Base-by-base conservation (phyloP, 257 asterid genomes). In the Asclepias syriaca region DNA sequence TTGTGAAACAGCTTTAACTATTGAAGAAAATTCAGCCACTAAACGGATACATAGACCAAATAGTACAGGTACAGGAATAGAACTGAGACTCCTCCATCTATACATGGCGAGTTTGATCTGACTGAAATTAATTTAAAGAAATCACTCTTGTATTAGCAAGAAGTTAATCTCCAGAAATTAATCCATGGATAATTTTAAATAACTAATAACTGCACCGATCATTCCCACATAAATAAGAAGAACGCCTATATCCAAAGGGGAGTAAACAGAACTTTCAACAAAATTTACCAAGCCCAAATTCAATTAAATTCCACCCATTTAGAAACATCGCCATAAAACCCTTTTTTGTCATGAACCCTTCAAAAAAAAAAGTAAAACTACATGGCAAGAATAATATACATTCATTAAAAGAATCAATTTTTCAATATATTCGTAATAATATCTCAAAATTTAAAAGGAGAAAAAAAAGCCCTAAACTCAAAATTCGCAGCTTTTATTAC, bases 381-480 rank as follows among this genome's bases (percentile, higher is more conserved):
- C 14, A 27, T 3, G 18, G 37, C 55, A 70, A 76, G 59, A 71
- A 43, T 43, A 43, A 43, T 43, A 65, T 18, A 45, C 32, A 19
- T 37, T 11, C 72, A 29, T 21, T 15, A 32, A 51, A 1, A 71
- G 45, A 46, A 24, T 19, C 40, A 40, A 40, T 40, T 40, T 40
- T 4, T 8, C 45, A 40, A 40, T 16, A 45, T 43, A 19, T 37
- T 10, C 72, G n/a, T 21, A 45, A 51, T 7, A 71, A 58, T 27
- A 45, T 19, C 40, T 24, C 29, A 6, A 32, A 45, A 74, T 24
- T 6, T 18, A 15, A 24, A 34, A 61, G 49, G 34, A 75, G 70
- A 40, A 39, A 59, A 75, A 40, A 48, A 68, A 21, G 22, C 74
- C 55, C 70, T 57, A 68, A 75, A 29, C 45, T 8, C 15, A 22